phyloP scores from a whole-genome alignment of 768 basidiomycete genomes.

The Nidularia pulvinata region DNA sequence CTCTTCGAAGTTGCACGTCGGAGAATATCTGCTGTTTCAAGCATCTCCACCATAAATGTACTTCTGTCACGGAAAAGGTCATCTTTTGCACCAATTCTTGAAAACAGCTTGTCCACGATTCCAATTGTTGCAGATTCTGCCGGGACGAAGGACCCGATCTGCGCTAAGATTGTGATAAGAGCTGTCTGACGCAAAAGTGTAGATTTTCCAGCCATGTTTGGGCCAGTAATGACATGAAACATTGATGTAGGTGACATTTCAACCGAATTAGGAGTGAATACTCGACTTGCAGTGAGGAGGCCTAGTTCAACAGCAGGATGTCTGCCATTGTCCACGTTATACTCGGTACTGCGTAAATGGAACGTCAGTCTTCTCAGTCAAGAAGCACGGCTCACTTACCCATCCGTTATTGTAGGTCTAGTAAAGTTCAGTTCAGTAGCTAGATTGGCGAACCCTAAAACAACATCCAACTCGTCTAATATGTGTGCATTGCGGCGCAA shows the following conservation, averaged over 20 bases:
- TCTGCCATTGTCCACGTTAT: constrained; percentile 76
- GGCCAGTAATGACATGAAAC: constrained; percentile 87
- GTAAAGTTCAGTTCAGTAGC: constrained; percentile 80
- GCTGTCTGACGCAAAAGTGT: constrained; percentile 92
- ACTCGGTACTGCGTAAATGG: constrained; percentile 39
- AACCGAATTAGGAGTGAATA: constrained; percentile 86
- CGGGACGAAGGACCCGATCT: constrained; percentile 93
- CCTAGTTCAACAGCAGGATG: constrained; percentile 95
- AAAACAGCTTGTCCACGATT: constrained; percentile 89
- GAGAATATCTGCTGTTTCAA: constrained; percentile 92
- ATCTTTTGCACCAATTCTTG: constrained; percentile 94
- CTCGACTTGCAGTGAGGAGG: constrained; percentile 67
- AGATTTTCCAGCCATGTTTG: constrained; percentile 96
- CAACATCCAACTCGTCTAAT: constrained; percentile 87
- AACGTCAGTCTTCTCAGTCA: background rate
- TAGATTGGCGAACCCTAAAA: constrained; percentile 76
- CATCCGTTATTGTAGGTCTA: constrained; percentile 64
- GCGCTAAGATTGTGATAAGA: constrained; percentile 86
- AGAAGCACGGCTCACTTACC: constrained; percentile 42
- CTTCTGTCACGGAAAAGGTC: constrained; percentile 92
- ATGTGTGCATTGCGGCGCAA: constrained; percentile 78
- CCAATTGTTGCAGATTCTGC: constrained; percentile 82
- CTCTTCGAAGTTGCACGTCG: constrained; percentile 80
- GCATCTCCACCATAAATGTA: constrained; percentile 99
- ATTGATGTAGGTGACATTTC: constrained; percentile 56